Evolutionary conservation across 2,329 filamentous ascomycete genomes (phyloP), one percentile per base, ranked within the genome.

Genomic region (Fusarium hainanense): DNA sequence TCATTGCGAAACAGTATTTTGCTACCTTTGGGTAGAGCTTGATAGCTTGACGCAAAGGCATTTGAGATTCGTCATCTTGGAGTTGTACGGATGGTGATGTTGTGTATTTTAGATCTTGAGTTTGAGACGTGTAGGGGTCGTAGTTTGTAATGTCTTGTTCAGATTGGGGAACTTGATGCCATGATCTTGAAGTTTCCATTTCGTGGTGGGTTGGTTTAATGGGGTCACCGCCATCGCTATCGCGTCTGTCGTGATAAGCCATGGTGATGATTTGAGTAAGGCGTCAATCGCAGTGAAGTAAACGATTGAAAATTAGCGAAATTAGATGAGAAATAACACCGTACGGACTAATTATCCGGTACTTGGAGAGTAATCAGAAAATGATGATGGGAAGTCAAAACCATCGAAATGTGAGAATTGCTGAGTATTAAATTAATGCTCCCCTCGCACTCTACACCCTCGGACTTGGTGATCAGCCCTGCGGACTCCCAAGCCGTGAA

Each of bases 21-120:
- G 70, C 68, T 3, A 78, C 50, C 16, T 75, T 77, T 18, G 77
- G 77, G 25, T 77, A 77, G 1, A 41, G 54, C 18, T 67, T 71
- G 0, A 78, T 64, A 13, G 75, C 76, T 40, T 77, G 57, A 1
- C 76, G 65, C 0, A 78, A 58, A 0, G 74, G 69, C 14, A 78
- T 54, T 1, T 75, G 69, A 1, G 67, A 54, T 3, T 75, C 40
- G 1, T 66, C 56, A 3, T 63, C 37, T n/a, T 43, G 23, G 2
- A 51, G 11, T 3, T 52, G 25, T 6, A 41, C 50, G 3, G 54
- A 48, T 6, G 30, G 6, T 6, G 52, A 32, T 7, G 25, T 11
- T 6, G 49, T 41, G 2, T 41, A 52, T 14, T n/a, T 18, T 3
- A 52, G 27, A 7, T 52, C 49, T 41, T 20, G 2, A 21, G 32